Evolutionary conservation across 345 rosid genomes (phyloP).

Genomic region (Ailanthus altissimus): DNA sequence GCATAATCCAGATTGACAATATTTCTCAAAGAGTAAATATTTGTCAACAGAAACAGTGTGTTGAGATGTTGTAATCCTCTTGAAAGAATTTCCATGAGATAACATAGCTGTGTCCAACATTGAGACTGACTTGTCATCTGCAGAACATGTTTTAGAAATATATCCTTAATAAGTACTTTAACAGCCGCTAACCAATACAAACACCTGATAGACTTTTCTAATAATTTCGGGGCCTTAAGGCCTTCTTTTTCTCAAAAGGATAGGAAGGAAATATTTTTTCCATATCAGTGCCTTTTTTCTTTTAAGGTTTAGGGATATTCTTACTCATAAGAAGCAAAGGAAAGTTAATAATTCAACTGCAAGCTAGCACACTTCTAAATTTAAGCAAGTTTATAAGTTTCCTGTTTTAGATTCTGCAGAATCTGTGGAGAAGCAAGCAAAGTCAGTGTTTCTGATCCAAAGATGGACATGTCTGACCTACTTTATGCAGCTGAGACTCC

Average conservation of each 20-base stretch:
- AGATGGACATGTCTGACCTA: constrained; percentile 19
- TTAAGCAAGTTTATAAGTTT: constrained; percentile 15
- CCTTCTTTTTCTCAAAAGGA: neutral
- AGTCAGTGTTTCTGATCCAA: constrained; percentile 10
- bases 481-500: constrained; percentile 22
- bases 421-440: constrained; percentile 9
- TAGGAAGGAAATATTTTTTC: neutral
- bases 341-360: constrained; percentile 1
- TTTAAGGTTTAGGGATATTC: neutral
- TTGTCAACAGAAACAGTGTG: constrained; percentile 31
- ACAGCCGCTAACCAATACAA: too few species aligned
- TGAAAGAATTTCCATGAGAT: constrained; percentile 20
- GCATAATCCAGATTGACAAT: constrained; percentile 63
- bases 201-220: neutral
- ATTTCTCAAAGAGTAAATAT: constrained; percentile 60
- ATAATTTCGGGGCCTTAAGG: constrained; percentile 4
- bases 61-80: constrained; percentile 26
- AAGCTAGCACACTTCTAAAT: constrained; percentile 10
- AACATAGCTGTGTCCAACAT: constrained; percentile 21
- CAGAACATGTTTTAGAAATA: constrained; percentile 12
- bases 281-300: neutral
- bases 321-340: neutral
- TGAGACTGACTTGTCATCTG: constrained; percentile 35
- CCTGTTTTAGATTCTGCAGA: constrained; percentile 26
- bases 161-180: too few species aligned